Base-by-base conservation (phyloP, 2,329 filamentous ascomycete species). In the Ceratocystis cubensis region DNA sequence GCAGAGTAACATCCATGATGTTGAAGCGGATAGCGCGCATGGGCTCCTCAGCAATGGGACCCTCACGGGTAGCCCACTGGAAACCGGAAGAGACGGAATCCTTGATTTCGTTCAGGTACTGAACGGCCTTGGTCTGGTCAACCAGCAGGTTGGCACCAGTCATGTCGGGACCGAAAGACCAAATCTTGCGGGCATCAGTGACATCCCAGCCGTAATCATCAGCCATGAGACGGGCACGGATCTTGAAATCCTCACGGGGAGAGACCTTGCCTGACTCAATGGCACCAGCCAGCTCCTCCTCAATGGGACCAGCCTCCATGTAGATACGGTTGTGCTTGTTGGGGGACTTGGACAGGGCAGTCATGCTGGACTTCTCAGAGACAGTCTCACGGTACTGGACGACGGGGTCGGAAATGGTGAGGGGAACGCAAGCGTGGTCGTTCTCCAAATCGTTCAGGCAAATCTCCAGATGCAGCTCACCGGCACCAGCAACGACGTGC, bases 261-360 rank as follows among this genome's bases (percentile, higher is more conserved):
- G 80, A 83, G 78, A 99, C 91, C 84, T 91, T 94, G 82, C 94
- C 94, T 66, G 76, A 72, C 83, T 99, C 94, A 71, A 99, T 99
- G 75, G 88, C 89, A 75, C 86, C 85, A 73, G 89, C 84, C 69
- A 99, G 88, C 73, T 97, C 94, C 85, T 99, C 94, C 59, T 85
- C 85, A 66, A 99, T 84, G 73, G 94, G 94, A 81, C 91, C 82
- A 71, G 94, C 94, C 79, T 84, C 85, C 81, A 99, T 87, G 84
- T 97, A 99, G 69, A 99, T 85, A 91, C 94, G 93, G 86, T 99
- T 99, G 89, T 99, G 94, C 91, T 99, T 99, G 89, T 99, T 99
- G 82, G 94, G 94, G 62, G 94, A 99, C 85, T 99, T 99, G 80
- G 94, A 97, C 75, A 99, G 84, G 73, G 94, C 94, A 75, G 90